Evolutionary conservation across 2,329 filamentous ascomycete genomes (phyloP).

Genomic region (Dactylella cylindrospora): DNA sequence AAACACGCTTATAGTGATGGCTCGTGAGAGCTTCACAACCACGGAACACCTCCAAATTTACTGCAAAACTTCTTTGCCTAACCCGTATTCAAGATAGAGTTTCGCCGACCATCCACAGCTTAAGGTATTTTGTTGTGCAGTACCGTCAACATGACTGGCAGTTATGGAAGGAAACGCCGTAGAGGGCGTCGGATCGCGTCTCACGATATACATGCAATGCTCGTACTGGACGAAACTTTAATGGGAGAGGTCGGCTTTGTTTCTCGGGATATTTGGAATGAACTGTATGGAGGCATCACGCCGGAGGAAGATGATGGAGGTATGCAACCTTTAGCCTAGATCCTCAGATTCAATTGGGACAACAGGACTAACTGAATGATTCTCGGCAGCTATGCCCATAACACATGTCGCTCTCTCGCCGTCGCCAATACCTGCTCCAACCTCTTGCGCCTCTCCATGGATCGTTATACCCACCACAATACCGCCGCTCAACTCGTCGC

Average conservation of each 20-base stretch:
- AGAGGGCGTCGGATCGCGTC: constrained; percentile 62
- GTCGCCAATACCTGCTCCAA: constrained; percentile 54
- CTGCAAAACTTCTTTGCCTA: no score
- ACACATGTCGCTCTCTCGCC: constrained; percentile 54
- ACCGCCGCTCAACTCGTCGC: constrained; percentile 53
- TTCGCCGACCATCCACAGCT: neutral
- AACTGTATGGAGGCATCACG: constrained; percentile 70
- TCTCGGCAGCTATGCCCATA: constrained; percentile 52
- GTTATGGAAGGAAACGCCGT: constrained; percentile 29
- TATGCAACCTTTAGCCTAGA: constrained; percentile 54
- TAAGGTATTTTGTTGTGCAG: no score
- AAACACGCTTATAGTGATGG: constrained; percentile 25
- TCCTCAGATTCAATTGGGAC: constrained; percentile 42
- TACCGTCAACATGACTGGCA: constrained; percentile 37
- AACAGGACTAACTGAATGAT: constrained; percentile 1
- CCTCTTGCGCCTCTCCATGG: constrained; percentile 68
- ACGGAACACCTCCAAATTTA: constrained; percentile 5
- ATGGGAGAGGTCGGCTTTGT: constrained; percentile 82
- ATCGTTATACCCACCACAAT: constrained; percentile 75
- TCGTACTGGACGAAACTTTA: constrained; percentile 81
- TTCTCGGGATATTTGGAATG: constrained; percentile 79
- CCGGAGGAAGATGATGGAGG: constrained; percentile 51
- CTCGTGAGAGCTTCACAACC: constrained; percentile 20
- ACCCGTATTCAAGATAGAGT: neutral
- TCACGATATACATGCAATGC: constrained; percentile 59